These are phyloP conservation scores for Sicyos edulis DNA, from an alignment of 306 rosid species.

Conservation along the genomic window DNA sequence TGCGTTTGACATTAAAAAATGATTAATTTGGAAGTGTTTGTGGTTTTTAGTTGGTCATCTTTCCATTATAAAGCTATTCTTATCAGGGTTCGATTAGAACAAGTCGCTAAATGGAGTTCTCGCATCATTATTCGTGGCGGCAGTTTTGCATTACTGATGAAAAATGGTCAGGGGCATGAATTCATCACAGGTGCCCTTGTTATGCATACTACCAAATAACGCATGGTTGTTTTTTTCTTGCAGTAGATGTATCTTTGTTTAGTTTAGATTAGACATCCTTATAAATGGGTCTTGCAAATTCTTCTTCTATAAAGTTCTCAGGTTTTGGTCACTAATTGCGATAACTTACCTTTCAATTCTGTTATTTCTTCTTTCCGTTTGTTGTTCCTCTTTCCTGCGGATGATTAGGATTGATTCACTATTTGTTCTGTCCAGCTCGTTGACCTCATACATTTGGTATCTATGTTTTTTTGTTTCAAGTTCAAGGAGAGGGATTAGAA, in stretches of 20 bases:
- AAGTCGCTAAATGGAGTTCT: neutral
- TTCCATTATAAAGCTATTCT: conserved; percentile 10
- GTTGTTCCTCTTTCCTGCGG: neutral
- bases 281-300: conserved; percentile 10
- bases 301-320: conserved; percentile 2
- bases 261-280: neutral
- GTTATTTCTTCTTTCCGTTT: neutral
- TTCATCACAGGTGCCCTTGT: conserved; percentile 16
- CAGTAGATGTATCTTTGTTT: neutral
- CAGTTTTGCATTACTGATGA: conserved; percentile 3
- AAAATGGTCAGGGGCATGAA: conserved; percentile 4
- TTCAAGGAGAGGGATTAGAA: too few relatives aligned
- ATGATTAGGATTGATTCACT: too few relatives aligned
- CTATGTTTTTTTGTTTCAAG: too few relatives aligned
- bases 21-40: neutral
- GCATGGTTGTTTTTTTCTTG: neutral
- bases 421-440: too few relatives aligned
- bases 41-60: neutral
- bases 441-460: too few relatives aligned
- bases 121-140: neutral
- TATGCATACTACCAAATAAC: neutral
- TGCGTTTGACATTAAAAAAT: too few relatives aligned
- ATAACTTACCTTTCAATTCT: neutral
- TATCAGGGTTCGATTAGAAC: neutral
- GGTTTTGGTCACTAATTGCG: neutral